Evolutionary conservation across 2,329 filamentous ascomycete species (phyloP).

Genomic region (Fusarium metavorans): DNA sequence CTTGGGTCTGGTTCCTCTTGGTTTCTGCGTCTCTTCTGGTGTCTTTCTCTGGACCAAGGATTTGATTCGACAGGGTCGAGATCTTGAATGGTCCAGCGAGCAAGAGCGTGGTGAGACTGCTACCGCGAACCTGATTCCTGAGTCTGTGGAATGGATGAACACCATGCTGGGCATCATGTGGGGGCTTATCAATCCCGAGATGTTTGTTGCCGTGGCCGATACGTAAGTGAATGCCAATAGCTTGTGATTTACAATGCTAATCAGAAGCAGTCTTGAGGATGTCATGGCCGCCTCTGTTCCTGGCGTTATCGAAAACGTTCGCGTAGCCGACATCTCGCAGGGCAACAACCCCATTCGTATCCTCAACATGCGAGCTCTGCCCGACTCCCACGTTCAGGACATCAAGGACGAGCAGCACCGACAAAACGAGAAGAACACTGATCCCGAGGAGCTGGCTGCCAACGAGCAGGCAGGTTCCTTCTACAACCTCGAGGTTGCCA

Average conservation of each 20-base stretch:
- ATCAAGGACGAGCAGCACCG: slow-evolving; percentile 85
- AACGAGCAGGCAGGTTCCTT: slow-evolving; percentile 92
- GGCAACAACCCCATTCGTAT: slow-evolving; percentile 91
- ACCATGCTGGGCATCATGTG: slow-evolving; percentile 85
- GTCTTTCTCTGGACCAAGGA: slow-evolving; percentile 94
- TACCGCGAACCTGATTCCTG: slow-evolving; percentile 88
- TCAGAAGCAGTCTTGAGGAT: slow-evolving; percentile 64
- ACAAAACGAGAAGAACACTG: slow-evolving; percentile 83
- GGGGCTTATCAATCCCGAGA: slow-evolving; percentile 94
- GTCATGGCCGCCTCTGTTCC: slow-evolving; percentile 98
- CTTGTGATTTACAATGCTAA: slow-evolving; percentile 9
- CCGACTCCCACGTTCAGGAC: slow-evolving; percentile 80
- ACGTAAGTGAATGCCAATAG: slow-evolving; percentile 59
- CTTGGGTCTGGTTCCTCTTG: slow-evolving; percentile 81
- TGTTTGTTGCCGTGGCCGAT: slow-evolving; percentile 93
- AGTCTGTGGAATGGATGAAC: slow-evolving; percentile 97
- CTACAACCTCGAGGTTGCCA: slow-evolving; percentile 91
- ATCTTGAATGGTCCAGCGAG: slow-evolving; percentile 90
- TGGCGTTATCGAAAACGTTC: slow-evolving; percentile 90
- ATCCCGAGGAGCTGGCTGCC: slow-evolving; percentile 87
- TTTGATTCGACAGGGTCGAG: slow-evolving; percentile 82
- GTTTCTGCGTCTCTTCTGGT: slow-evolving; percentile 77
- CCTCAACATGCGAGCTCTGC: slow-evolving; percentile 86
- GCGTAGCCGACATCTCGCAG: slow-evolving; percentile 94
- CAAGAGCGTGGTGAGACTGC: slow-evolving; percentile 87